A percentile compares a stretch with the other conserved stretches of the same genome.
phyloP scores from a whole-genome alignment of 345 rosid genomes.

The Salix arbutifolia region DNA sequence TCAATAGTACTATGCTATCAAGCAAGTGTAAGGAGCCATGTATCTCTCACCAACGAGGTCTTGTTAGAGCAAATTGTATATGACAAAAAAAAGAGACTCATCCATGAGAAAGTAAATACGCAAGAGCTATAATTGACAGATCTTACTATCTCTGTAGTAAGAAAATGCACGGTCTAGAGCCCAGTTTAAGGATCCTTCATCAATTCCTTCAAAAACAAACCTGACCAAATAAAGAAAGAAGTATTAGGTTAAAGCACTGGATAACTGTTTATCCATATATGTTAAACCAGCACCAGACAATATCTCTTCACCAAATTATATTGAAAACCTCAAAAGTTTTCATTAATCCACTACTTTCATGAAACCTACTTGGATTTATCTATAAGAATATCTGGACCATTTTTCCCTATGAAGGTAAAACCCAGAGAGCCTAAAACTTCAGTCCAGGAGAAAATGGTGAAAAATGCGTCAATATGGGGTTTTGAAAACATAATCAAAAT shows the following conservation, averaged over 20 bases:
- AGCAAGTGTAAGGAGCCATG: not conserved
- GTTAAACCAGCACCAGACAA: not conserved
- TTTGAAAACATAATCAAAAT: not conserved
- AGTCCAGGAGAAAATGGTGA: not conserved
- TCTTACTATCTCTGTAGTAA: slow-evolving; percentile 43
- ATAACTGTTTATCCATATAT: not conserved
- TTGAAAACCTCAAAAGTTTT: no score
- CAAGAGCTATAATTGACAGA: not conserved
- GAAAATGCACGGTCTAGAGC: slow-evolving; percentile 54
- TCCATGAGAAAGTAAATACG: not conserved
- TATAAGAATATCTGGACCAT: no score
- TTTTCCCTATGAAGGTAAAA: no score
- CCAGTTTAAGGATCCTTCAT: slow-evolving; percentile 45
- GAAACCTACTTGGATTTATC: no score
- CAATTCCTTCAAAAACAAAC: slow-evolving; percentile 58
- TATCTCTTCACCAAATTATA: no score
- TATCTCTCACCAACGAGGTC: not conserved
- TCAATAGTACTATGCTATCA: not conserved
- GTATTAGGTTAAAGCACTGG: not conserved
- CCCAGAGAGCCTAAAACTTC: not conserved
- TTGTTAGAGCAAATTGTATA: not conserved
- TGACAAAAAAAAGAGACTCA: not conserved
- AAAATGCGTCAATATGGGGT: not conserved
- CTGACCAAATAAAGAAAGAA: slow-evolving; percentile 15
- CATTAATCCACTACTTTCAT: no score